Evolutionary conservation across 768 basidiomycete species (phyloP).

Genomic region (Agrocybe pediades): DNA sequence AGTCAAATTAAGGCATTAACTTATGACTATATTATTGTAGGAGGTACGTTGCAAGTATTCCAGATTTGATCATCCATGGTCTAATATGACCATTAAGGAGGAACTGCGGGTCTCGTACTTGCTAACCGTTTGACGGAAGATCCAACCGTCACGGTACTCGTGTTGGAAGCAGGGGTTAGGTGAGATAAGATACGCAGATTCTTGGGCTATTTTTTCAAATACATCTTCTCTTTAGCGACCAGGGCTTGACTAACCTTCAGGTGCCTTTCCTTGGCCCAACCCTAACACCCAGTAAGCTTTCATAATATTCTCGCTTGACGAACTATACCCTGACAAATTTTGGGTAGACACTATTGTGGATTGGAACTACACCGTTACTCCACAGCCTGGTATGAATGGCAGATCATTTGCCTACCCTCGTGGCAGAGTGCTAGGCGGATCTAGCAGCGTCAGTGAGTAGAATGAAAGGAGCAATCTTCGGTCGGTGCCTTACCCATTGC

Average conservation of each 20-base stretch:
- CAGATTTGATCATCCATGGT: no score
- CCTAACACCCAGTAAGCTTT: constrained; percentile 10
- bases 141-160: constrained; percentile 33
- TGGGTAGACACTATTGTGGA: constrained; percentile 23
- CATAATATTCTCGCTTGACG: not conserved
- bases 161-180: constrained; percentile 39
- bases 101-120: constrained; percentile 46
- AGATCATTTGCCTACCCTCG: constrained; percentile 31
- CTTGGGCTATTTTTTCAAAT: not conserved
- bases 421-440: constrained; percentile 35
- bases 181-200: constrained; percentile 6
- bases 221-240: constrained; percentile 4
- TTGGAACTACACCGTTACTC: constrained; percentile 35
- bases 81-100: constrained; percentile 19
- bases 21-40: constrained; percentile 15
- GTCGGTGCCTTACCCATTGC: no score
- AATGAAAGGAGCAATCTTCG: not conserved
- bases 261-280: constrained; percentile 17
- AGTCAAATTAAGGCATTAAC: constrained; percentile 3
- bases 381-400: constrained; percentile 29
- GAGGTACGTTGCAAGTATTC: not conserved
- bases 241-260: constrained; percentile 13
- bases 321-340: not conserved
- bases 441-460: constrained; percentile 27
- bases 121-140: constrained; percentile 46